These are phyloP conservation scores for Leucaena leucocephala DNA, from an alignment of 306 rosid genomes.

Conservation along the genomic window DNA sequence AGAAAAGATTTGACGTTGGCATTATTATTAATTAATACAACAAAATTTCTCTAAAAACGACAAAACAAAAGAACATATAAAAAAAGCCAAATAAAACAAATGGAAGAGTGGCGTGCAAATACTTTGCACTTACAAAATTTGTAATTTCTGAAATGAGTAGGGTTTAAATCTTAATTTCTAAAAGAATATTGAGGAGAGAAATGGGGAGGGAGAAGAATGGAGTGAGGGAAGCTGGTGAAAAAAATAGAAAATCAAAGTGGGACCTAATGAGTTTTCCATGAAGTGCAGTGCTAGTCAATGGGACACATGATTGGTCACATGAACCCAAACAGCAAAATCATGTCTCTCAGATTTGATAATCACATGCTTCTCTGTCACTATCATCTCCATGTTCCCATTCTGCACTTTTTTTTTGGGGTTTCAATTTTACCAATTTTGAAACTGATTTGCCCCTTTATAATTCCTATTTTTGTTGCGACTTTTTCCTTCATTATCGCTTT, in stretches of 20 bases:
- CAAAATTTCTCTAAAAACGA: not conserved
- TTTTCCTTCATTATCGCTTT: not conserved
- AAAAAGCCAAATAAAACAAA: not conserved
- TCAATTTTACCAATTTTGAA: not conserved
- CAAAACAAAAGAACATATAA: not conserved
- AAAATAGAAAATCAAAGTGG: constrained; percentile 1
- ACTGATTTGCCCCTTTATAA: not conserved
- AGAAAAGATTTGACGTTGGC: not conserved
- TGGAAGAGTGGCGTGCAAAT: not conserved
- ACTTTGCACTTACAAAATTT: not conserved
- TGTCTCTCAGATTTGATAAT: not conserved
- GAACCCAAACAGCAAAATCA: not conserved
- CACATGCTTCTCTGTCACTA: too few species aligned
- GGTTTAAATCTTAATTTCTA: not conserved
- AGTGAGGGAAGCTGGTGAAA: not conserved
- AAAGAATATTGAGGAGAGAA: too few species aligned
- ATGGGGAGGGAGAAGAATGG: not conserved
- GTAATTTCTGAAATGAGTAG: not conserved
- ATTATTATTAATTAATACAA: not conserved
- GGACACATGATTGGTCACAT: not conserved
- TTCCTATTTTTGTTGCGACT: not conserved
- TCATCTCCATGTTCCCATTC: not conserved
- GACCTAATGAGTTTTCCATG: constrained; percentile 4
- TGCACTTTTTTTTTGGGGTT: not conserved
- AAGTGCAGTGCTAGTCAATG: not conserved